Conservation (phyloP, 1,139 yeast species). For the Blastobotrys elegans region DNA sequence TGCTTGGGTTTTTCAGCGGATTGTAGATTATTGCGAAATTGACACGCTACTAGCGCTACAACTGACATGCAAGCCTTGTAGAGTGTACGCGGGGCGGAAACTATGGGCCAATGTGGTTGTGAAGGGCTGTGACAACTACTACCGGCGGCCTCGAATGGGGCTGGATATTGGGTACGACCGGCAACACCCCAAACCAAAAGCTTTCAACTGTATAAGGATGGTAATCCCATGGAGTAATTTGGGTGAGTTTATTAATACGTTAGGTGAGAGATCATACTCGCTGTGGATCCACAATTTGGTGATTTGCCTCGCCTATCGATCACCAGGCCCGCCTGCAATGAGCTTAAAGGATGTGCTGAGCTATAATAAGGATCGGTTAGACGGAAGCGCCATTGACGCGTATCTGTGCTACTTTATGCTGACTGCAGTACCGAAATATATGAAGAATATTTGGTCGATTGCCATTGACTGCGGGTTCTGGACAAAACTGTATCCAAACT, state of each 20-base stretch:
- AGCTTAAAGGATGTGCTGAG: not conserved
- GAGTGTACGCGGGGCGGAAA: constrained; percentile 4
- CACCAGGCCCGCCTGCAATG: constrained; percentile 5
- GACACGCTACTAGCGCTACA: constrained; percentile 4
- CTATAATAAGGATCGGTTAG: not conserved
- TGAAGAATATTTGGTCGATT: constrained; percentile 7
- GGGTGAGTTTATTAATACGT: not conserved
- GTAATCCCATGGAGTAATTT: constrained; percentile 1
- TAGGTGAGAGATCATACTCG: not conserved
- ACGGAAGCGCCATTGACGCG: constrained; percentile 3
- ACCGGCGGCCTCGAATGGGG: constrained; percentile 6
- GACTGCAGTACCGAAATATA: constrained; percentile 3
- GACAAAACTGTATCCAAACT: not conserved
- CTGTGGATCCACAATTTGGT: constrained; percentile 7
- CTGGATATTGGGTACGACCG: constrained; percentile 10
- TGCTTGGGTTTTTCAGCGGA: not conserved
- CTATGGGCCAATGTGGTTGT: constrained; percentile 8
- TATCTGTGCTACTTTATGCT: constrained; percentile 2
- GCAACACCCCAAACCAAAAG: constrained; percentile 3
- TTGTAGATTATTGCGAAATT: constrained; percentile 6
- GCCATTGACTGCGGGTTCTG: constrained; percentile 6
- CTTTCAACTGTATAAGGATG: not conserved
- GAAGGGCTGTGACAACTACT: constrained; percentile 7
- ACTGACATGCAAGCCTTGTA: not conserved
- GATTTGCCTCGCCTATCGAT: constrained; percentile 10